Percentiles rank a stretch among this genome's conserved stretches.
Evolutionary conservation across 768 basidiomycete genomes (phyloP).

Genomic region (Lanmaoa rubissima): DNA sequence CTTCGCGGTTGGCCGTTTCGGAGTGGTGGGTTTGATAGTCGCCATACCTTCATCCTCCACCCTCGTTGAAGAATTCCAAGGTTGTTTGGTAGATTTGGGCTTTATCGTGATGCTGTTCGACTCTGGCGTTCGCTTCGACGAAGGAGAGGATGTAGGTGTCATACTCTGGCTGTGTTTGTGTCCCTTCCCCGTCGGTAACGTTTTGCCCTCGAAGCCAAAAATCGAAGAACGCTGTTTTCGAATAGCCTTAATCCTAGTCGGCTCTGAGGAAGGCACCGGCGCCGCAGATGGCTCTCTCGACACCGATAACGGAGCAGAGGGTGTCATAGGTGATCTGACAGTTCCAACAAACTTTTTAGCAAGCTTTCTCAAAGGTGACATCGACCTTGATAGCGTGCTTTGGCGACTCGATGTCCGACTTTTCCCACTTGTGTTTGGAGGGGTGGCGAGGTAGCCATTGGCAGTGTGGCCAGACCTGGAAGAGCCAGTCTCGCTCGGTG

Average conservation of each 20-base stretch:
- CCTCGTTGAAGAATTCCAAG: conserved; percentile 82
- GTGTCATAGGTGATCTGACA: conserved; percentile 37
- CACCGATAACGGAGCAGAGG: conserved; percentile 46
- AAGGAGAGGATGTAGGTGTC: conserved; percentile 67
- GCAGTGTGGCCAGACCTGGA: conserved; percentile 55
- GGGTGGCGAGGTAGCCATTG: conserved; percentile 66
- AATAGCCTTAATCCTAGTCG: conserved; percentile 33
- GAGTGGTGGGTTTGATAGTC: conserved; percentile 46
- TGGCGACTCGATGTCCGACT: conserved; percentile 41
- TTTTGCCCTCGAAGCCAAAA: conserved; percentile 48
- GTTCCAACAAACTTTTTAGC: conserved; percentile 65
- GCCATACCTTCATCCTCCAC: conserved; percentile 55
- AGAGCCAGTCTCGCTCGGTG: conserved; percentile 70
- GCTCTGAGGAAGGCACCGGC: conserved; percentile 55
- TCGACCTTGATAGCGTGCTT: conserved; percentile 62
- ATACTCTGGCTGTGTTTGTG: conserved; percentile 73
- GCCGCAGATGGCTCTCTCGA: conserved; percentile 38
- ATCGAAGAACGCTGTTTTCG: conserved; percentile 66
- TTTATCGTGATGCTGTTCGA: conserved; percentile 42
- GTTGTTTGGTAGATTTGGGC: conserved; percentile 42
- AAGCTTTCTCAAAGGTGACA: conserved; percentile 78
- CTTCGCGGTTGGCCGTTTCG: conserved; percentile 47
- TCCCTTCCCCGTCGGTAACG: conserved; percentile 53
- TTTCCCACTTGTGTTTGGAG: conserved; percentile 48
- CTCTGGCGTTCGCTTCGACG: conserved; percentile 34